phyloP scores from a whole-genome alignment of 1,284 basidiomycete species.

The Uromyces viciae-fabae region DNA sequence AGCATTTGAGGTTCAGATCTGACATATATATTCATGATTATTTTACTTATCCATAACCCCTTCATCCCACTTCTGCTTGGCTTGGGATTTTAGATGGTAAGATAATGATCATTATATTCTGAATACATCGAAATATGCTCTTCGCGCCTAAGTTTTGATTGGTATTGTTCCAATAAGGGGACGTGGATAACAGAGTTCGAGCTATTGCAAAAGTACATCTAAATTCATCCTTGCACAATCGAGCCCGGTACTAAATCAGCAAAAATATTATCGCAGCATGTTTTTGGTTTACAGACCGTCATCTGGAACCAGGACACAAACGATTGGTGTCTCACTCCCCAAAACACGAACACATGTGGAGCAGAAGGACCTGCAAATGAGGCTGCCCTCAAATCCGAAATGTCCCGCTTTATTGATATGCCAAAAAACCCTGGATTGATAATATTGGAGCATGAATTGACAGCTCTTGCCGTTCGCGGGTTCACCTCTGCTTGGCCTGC shows the following conservation, averaged over 20 bases:
- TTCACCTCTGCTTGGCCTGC: slow-evolving; percentile 68
- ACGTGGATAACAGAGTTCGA: slow-evolving; percentile 45
- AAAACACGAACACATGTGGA: slow-evolving; percentile 38
- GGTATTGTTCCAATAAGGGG: slow-evolving; percentile 3
- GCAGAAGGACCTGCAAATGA: slow-evolving; percentile 25
- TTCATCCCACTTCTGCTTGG: too few relatives aligned
- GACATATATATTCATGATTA: too few relatives aligned
- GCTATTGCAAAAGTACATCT: slow-evolving; percentile 42
- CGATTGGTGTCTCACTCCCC: slow-evolving; percentile 42
- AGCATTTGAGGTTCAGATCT: too few relatives aligned
- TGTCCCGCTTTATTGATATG: slow-evolving; percentile 4
- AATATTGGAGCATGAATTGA: slow-evolving; percentile 79
- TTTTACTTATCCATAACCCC: too few relatives aligned
- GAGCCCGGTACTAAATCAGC: too few relatives aligned
- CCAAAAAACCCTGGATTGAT: slow-evolving; percentile 69
- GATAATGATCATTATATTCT: too few relatives aligned
- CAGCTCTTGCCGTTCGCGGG: slow-evolving; percentile 63
- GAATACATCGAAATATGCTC: too few relatives aligned
- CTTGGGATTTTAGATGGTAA: too few relatives aligned
- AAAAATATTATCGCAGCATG: slow-evolving; percentile 51
- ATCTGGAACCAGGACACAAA: slow-evolving; percentile 67
- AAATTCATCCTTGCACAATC: too few relatives aligned
- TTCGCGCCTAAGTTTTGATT: too few relatives aligned
- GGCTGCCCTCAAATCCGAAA: slow-evolving; percentile 24
- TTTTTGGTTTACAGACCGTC: slow-evolving; percentile 63